Conservation (phyloP, 306 rosid genomes). For the Albizia julibrissin region DNA sequence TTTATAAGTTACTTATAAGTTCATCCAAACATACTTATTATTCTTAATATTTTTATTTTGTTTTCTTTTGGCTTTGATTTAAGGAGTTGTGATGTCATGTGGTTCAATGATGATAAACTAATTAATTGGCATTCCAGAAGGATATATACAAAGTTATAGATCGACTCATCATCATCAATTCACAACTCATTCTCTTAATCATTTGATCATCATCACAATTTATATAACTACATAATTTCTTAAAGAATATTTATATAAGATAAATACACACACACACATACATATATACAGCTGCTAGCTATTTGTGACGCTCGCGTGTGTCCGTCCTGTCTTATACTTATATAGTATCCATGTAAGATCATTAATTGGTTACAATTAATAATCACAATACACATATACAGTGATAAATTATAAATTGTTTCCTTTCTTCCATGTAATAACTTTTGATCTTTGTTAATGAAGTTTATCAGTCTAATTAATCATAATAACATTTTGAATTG, state of each 20-base stretch:
- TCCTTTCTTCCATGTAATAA: no score
- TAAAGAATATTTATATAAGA: no score
- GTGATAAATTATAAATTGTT: no score
- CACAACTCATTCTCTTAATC: slow-evolving; percentile 18
- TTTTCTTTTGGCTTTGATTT: neutral
- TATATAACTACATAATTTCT: neutral
- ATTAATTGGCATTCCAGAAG: slow-evolving; percentile 20
- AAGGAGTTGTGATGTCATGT: slow-evolving; percentile 24
- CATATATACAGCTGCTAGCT: no score
- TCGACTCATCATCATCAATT: neutral
- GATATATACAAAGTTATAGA: neutral
- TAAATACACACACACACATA: no score
- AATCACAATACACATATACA: neutral
- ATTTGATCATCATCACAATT: slow-evolving; percentile 1
- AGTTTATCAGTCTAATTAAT: neutral
- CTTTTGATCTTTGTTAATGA: neutral
- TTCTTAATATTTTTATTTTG: neutral
- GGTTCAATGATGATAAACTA: slow-evolving; percentile 38
- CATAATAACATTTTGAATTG: neutral
- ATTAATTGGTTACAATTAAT: no score
- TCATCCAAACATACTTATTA: no score
- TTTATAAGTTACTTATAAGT: no score
- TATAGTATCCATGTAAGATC: no score
- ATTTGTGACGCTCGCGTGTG: no score
- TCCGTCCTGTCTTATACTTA: no score